These are phyloP conservation scores for Xylaria longipes DNA, from an alignment of 495 filamentous ascomycete species.

Conservation along the genomic window DNA sequence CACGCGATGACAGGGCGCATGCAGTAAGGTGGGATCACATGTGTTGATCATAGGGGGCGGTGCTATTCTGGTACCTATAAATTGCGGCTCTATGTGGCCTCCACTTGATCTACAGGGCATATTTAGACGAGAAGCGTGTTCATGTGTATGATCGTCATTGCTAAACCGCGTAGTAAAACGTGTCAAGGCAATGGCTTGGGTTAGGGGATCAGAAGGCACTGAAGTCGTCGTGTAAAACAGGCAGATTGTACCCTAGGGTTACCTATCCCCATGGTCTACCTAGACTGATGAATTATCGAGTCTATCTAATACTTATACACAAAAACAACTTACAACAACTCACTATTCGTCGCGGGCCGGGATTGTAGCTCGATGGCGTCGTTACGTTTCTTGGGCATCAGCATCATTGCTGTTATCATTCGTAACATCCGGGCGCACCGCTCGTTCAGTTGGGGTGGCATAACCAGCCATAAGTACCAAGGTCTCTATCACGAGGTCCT, in stretches of 20 bases:
- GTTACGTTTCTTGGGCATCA: neutral
- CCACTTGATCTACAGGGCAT: conserved; percentile 8
- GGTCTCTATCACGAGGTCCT: neutral
- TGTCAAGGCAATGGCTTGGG: too few relatives aligned
- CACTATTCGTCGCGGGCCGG: neutral
- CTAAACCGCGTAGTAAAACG: too few relatives aligned
- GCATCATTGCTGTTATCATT: neutral
- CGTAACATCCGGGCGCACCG: neutral
- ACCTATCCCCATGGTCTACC: neutral
- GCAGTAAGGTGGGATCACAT: conserved; percentile 22
- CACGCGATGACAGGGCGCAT: conserved; percentile 18
- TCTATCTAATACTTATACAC: neutral
- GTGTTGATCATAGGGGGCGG: conserved; percentile 8
- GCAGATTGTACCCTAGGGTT: neutral
- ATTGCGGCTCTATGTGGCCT: conserved; percentile 1
- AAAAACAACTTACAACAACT: neutral
- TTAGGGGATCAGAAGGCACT: neutral
- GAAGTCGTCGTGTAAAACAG: neutral
- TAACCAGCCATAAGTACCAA: neutral
- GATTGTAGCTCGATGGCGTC: neutral
- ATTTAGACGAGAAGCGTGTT: conserved; percentile 2
- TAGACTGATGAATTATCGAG: neutral
- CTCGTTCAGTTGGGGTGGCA: neutral
- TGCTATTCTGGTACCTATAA: neutral
- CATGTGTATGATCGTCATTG: neutral